Evolutionary conservation across 2,329 filamentous ascomycete species (phyloP), one percentile per base, ranked within the genome.

Genomic region (Coleophoma crateriformis): DNA sequence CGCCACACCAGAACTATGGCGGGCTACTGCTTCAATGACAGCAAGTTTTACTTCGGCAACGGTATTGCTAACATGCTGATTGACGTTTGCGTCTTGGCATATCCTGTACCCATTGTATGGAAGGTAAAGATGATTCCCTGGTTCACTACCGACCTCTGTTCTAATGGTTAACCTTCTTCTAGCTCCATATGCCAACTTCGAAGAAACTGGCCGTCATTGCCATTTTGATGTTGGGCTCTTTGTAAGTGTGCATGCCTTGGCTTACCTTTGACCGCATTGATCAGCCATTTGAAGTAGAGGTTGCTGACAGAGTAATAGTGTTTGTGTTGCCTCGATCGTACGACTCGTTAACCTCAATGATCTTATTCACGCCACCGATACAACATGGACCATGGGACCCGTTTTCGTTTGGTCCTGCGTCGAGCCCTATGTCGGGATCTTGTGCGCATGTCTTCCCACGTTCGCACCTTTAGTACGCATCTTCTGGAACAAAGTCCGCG

Each of bases 381-480:
- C 66, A 13, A 61, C 62, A 4, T 67, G 61, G 61, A 57, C 56
- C 14, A 55, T 63, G 43, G 60, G 56, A 38, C 52, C 61, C 17
- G 59, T 61, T 17, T 66, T 66, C 50, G 57, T 65, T 7, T 64
- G 67, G 59, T 67, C 65, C 7, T 62, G 58, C 34, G 54, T 67
- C 27, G 67, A 68, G 50, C 61, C 65, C 8, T 63, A 61, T 17
- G 58, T 66, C 11, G 67, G 64, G n/a, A 67, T 69, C 46, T 58
- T 69, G 11, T 67, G 63, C 27, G 66, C 65, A 13, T 68, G 67
- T 45, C 59, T 69, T 13, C 67, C 67, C 17, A 65, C 60, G 41
- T 53, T 66, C 17, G 62, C 59, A 10, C 64, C 65, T 1, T 51
- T 67, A 7, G 55, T 67, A 64, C 49, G 70, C n/a, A 38, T 38